A percentile compares a stretch with the other conserved stretches of the same genome.
Evolutionary conservation across 768 basidiomycete genomes (phyloP).

Genomic region (Tylopilus sp.): DNA sequence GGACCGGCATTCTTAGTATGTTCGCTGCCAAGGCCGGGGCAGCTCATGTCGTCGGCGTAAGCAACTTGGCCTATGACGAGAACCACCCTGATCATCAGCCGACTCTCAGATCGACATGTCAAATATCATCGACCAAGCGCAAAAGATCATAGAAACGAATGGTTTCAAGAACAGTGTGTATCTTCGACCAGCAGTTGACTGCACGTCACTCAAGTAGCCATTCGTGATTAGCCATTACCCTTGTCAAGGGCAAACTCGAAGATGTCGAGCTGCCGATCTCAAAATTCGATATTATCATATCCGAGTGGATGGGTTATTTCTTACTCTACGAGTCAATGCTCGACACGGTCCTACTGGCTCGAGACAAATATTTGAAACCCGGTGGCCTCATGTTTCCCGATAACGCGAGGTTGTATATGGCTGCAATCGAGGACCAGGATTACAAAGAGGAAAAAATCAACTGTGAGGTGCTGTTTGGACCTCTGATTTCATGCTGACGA

Average conservation of each 20-base stretch:
- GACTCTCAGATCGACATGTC: conserved; percentile 92
- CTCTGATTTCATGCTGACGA: conserved; percentile 2
- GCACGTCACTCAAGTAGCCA: not conserved
- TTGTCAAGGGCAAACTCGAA: conserved; percentile 98
- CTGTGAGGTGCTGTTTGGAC: conserved; percentile 47
- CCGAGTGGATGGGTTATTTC: conserved; percentile 99
- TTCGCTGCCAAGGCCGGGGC: conserved; percentile 97
- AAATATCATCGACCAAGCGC: conserved; percentile 98
- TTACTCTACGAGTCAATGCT: conserved; percentile 99
- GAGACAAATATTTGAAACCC: conserved; percentile 93
- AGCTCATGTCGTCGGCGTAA: conserved; percentile 86
- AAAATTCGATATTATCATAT: conserved; percentile 97
- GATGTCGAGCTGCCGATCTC: conserved; percentile 85
- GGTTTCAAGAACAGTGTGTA: conserved; percentile 91
- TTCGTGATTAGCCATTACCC: conserved; percentile 69
- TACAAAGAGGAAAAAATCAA: conserved; percentile 99
- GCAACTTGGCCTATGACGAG: conserved; percentile 26
- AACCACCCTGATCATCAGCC: conserved; percentile 13
- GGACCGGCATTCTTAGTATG: conserved; percentile 97
- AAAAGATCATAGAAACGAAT: conserved; percentile 94
- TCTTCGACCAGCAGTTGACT: not conserved
- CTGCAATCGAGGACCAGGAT: conserved; percentile 98
- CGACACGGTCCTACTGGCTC: conserved; percentile 93
- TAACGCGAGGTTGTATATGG: conserved; percentile 85
- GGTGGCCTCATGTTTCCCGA: conserved; percentile 96